phyloP scores from a whole-genome alignment of 2,329 filamentous ascomycete genomes.

The Blumeria hordei region DNA sequence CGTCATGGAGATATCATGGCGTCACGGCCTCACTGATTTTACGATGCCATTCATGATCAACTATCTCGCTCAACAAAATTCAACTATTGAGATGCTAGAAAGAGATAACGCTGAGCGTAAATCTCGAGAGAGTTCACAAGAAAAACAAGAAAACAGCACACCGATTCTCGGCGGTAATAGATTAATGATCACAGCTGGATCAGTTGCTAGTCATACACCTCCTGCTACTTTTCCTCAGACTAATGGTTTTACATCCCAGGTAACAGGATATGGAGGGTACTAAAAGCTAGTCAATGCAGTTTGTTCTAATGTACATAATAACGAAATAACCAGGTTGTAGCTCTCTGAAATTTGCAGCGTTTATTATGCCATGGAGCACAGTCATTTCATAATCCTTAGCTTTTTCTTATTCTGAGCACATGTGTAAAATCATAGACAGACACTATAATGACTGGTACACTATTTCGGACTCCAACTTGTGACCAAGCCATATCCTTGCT shows the following conservation, averaged over 20 bases:
- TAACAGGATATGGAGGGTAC: slow-evolving; percentile 34
- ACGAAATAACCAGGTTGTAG: no score
- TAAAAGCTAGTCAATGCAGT: background rate
- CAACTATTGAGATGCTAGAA: slow-evolving; percentile 63
- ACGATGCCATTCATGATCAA: slow-evolving; percentile 99
- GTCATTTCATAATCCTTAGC: no score
- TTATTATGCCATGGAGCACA: no score
- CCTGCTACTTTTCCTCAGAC: slow-evolving; percentile 48
- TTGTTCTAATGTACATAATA: no score
- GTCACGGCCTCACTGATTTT: slow-evolving; percentile 80
- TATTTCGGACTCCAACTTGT: no score
- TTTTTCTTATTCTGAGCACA: no score
- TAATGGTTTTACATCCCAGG: slow-evolving; percentile 75
- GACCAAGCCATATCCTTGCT: no score
- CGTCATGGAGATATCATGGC: slow-evolving; percentile 92
- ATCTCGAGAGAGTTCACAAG: slow-evolving; percentile 39
- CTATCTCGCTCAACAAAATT: slow-evolving; percentile 73
- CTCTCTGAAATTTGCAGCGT: no score
- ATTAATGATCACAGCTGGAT: slow-evolving; percentile 89
- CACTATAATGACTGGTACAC: no score
- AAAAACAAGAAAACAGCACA: slow-evolving; percentile 80
- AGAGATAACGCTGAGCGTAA: slow-evolving; percentile 94
- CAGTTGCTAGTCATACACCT: slow-evolving; percentile 26
- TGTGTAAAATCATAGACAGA: no score
- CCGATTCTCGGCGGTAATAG: slow-evolving; percentile 76